Conservation (phyloP, 2,329 filamentous ascomycete genomes). For the Aspergillus ochraceoroseus region DNA sequence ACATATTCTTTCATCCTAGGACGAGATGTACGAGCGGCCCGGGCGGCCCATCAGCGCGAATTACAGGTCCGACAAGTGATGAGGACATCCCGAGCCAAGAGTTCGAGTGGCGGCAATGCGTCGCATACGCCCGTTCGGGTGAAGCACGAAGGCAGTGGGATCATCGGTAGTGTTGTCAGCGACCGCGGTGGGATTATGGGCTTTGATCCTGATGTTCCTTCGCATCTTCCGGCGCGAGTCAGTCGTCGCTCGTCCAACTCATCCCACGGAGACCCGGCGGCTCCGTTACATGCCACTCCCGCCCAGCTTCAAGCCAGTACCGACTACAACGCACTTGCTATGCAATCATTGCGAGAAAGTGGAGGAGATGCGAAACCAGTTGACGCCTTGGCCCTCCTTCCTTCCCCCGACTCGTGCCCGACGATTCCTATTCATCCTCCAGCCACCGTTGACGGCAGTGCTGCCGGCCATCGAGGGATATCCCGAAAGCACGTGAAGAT, state of each 20-base stretch:
- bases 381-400: conserved; percentile 46
- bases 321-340: conserved; percentile 47
- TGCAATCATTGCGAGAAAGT: conserved; percentile 41
- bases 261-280: conserved; percentile 38
- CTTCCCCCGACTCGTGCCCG: conserved; percentile 51
- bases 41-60: conserved; percentile 45
- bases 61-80: conserved; percentile 40
- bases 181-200: conserved; percentile 54
- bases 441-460: conserved; percentile 42
- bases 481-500: conserved; percentile 60
- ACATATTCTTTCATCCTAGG: conserved; percentile 60
- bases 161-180: conserved; percentile 51
- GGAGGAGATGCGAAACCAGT: conserved; percentile 40
- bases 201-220: conserved; percentile 42
- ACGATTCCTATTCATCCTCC: conserved; percentile 59
- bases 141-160: conserved; percentile 43
- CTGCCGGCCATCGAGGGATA: conserved; percentile 54
- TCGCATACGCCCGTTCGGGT: conserved; percentile 45
- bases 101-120: conserved; percentile 43
- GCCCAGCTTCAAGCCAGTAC: conserved; percentile 38
- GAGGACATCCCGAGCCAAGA: conserved; percentile 43
- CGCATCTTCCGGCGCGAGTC: conserved; percentile 38
- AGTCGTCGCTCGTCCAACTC: conserved; percentile 51
- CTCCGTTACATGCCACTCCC: conserved; percentile 36
- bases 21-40: conserved; percentile 53